These are phyloP conservation scores for Triticum dicoccoides DNA, from an alignment of 176 grass and related monocot genomes.

Conservation along the genomic window DNA sequence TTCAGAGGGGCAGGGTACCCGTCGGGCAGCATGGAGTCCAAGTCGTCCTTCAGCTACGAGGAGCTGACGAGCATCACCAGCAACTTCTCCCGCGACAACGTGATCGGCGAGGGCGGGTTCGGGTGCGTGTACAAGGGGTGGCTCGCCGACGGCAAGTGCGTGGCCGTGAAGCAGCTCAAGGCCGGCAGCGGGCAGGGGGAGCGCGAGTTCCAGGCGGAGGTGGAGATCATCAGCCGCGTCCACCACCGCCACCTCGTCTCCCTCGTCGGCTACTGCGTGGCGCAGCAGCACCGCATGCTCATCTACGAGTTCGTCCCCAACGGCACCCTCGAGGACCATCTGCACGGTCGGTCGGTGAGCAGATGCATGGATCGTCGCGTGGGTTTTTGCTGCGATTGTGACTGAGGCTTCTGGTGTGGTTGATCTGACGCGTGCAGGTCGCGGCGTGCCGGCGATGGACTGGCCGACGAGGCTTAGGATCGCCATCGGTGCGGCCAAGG, in stretches of 20 bases:
- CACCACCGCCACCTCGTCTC: conserved; percentile 92
- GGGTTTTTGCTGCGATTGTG: background rate
- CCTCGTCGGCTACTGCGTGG: conserved; percentile 77
- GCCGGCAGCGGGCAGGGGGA: conserved; percentile 71
- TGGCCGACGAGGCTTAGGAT: conserved; percentile 77
- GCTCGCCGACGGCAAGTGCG: conserved; percentile 54
- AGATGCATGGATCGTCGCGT: background rate
- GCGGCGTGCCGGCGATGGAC: conserved; percentile 47
- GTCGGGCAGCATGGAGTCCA: conserved; percentile 40
- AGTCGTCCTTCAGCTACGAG: conserved; percentile 73
- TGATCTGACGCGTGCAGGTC: conserved; percentile 18
- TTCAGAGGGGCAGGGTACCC: conserved; percentile 6
- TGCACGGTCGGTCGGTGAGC: conserved; percentile 49
- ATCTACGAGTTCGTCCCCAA: conserved; percentile 92
- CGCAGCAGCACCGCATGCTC: conserved; percentile 66
- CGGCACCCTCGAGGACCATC: conserved; percentile 68
- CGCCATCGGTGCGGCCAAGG: conserved; percentile 66
- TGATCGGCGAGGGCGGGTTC: conserved; percentile 86
- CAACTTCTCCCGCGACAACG: conserved; percentile 58
- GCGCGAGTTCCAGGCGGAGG: conserved; percentile 81
- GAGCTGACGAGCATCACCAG: conserved; percentile 70
- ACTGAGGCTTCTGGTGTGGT: background rate
- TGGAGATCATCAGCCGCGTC: conserved; percentile 94
- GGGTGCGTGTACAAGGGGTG: conserved; percentile 83
- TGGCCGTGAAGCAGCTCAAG: conserved; percentile 87